A percentile compares a stretch with the other conserved stretches of the same genome.
Conservation (phyloP, 2,329 filamentous ascomycete genomes). For the Colletotrichum sp. region DNA sequence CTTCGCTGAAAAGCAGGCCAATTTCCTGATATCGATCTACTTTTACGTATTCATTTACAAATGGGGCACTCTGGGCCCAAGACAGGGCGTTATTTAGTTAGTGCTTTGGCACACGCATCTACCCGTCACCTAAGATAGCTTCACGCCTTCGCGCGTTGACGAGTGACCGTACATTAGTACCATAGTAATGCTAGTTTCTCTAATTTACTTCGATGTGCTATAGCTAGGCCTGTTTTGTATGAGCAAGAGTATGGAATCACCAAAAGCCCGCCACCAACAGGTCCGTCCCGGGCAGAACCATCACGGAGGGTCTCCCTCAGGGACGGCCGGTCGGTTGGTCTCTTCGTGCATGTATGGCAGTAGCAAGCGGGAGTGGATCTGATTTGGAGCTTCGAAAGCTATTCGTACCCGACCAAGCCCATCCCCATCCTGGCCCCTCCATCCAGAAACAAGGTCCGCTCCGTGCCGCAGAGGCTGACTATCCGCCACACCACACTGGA, state of each 20-base stretch:
- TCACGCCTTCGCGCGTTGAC: neutral
- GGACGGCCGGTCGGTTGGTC: neutral
- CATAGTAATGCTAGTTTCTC: neutral
- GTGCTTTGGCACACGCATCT: neutral
- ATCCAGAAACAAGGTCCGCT: neutral
- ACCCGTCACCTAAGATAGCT: neutral
- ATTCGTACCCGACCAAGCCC: neutral
- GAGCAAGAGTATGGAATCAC: neutral
- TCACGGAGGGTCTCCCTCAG: neutral
- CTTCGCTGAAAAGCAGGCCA: constrained; percentile 28
- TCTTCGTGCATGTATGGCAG: neutral
- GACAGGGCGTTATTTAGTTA: neutral
- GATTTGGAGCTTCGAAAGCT: neutral
- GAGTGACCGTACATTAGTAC: neutral
- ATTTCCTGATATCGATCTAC: neutral
- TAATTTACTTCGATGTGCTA: neutral
- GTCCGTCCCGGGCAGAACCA: neutral
- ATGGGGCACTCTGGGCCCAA: neutral
- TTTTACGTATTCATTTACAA: neutral
- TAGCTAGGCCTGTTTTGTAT: neutral
- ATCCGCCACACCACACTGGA: neutral
- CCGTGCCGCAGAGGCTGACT: neutral
- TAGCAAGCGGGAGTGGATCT: neutral
- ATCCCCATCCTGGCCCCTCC: neutral
- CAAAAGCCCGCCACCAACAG: neutral